Conservation (phyloP, 495 filamentous ascomycete genomes). For the Podospora comata region DNA sequence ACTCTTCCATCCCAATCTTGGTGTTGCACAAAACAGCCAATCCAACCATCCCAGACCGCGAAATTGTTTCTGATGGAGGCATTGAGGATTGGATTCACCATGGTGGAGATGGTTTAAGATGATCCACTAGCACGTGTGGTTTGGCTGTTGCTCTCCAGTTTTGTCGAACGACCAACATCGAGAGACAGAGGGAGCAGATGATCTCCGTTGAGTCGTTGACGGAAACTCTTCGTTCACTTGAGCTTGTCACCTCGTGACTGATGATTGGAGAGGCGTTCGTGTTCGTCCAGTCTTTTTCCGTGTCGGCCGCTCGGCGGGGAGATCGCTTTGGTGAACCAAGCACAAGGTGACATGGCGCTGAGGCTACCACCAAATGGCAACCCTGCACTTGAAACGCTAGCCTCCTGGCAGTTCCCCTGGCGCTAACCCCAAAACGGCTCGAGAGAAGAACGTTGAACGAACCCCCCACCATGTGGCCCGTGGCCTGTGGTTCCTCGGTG, state of each 20-base stretch:
- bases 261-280: slow-evolving; percentile 6
- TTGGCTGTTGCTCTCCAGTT: background rate
- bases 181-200: background rate
- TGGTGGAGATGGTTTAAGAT: slow-evolving; percentile 3
- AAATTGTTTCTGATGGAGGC: background rate
- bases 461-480: slow-evolving; percentile 5
- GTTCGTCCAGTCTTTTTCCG: slow-evolving; percentile 8
- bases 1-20: background rate
- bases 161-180: background rate
- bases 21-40: background rate
- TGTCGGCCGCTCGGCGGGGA: background rate
- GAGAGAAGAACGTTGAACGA: slow-evolving; percentile 3
- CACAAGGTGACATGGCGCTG: slow-evolving; percentile 5
- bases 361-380: slow-evolving; percentile 20
- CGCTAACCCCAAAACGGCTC: slow-evolving; percentile 18
- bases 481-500: background rate
- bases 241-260: background rate
- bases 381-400: slow-evolving; percentile 26
- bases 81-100: background rate
- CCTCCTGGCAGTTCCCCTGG: slow-evolving; percentile 12
- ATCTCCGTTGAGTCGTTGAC: background rate
- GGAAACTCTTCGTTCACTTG: background rate
- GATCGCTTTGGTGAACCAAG: background rate
- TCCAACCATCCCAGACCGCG: background rate
- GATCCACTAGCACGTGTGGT: background rate